Percentiles rank a stretch among this genome's conserved stretches.
These are phyloP conservation scores for Monosporascus sp. DNA, from an alignment of 2,329 filamentous ascomycete species.

Conservation along the genomic window DNA sequence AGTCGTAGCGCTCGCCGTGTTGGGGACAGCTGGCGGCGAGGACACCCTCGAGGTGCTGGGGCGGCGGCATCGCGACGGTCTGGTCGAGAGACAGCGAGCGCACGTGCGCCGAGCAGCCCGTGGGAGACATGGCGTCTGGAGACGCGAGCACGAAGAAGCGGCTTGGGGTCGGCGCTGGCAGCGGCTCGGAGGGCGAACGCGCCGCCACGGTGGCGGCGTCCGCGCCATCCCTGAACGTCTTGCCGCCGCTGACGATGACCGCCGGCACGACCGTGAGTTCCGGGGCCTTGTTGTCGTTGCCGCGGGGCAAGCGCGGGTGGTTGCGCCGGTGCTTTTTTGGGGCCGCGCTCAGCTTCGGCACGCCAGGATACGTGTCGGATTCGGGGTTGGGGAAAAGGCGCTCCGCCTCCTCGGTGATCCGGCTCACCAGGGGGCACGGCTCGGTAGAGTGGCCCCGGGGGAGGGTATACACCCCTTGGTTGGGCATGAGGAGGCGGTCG, in stretches of 20 bases:
- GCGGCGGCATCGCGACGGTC: conserved; percentile 3
- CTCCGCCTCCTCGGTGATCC: conserved; percentile 9
- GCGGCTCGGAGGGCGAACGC: conserved; percentile 6
- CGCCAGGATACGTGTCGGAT: not conserved
- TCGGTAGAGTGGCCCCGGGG: not conserved
- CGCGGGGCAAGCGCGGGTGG: conserved; percentile 2
- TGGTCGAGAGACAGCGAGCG: conserved; percentile 4
- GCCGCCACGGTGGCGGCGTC: conserved; percentile 5
- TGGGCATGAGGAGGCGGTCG: not conserved
- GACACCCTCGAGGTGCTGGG: conserved; percentile 6
- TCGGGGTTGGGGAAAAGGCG: conserved; percentile 7
- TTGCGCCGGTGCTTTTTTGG: conserved; percentile 7
- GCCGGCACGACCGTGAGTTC: not conserved
- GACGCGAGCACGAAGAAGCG: conserved; percentile 1
- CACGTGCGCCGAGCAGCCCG: conserved; percentile 3
- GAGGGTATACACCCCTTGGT: not conserved
- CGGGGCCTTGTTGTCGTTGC: not conserved
- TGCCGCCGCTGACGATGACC: not conserved
- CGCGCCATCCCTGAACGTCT: no score
- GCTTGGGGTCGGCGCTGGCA: not conserved
- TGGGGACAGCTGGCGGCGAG: not conserved
- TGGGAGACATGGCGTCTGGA: not conserved
- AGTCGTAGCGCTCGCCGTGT: not conserved
- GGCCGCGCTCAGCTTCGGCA: conserved; percentile 6
- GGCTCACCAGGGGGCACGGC: conserved; percentile 6